phyloP scores from a whole-genome alignment of 164 flowering plant species.

The Vitis vinifera region DNA sequence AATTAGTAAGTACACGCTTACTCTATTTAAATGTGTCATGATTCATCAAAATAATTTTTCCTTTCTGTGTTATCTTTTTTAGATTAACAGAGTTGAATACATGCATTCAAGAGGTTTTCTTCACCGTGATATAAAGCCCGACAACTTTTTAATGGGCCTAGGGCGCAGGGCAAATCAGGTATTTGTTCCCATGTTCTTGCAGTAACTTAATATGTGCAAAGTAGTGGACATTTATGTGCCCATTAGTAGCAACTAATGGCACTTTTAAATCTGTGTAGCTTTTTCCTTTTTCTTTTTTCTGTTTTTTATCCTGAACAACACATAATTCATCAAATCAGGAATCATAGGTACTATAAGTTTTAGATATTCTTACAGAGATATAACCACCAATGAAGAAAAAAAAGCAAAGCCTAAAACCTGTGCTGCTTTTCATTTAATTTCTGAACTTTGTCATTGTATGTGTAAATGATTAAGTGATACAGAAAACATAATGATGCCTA shows the following conservation, averaged over 20 bases:
- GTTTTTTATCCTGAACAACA: background rate
- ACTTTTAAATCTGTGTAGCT: too few relatives aligned
- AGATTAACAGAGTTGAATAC: conserved; percentile 75
- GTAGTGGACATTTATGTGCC: background rate
- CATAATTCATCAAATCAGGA: too few relatives aligned
- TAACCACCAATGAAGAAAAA: too few relatives aligned
- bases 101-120: conserved; percentile 74
- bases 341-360: too few relatives aligned
- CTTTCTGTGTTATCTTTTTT: conserved; percentile 2
- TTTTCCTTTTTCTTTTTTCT: background rate
- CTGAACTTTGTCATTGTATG: too few relatives aligned
- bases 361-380: too few relatives aligned
- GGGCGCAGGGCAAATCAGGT: conserved; percentile 81
- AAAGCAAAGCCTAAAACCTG: too few relatives aligned
- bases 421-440: too few relatives aligned
- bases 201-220: background rate
- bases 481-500: too few relatives aligned
- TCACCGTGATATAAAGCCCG: conserved; percentile 83
- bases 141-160: conserved; percentile 72
- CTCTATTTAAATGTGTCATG: background rate
- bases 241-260: too few relatives aligned
- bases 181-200: background rate
- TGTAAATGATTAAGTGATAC: too few relatives aligned
- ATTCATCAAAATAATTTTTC: background rate
- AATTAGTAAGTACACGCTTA: conserved; percentile 40